A percentile compares a stretch with the other conserved stretches of the same genome.
phyloP scores from a whole-genome alignment of 2,329 filamentous ascomycete species.

The Gnomoniopsis sp. region DNA sequence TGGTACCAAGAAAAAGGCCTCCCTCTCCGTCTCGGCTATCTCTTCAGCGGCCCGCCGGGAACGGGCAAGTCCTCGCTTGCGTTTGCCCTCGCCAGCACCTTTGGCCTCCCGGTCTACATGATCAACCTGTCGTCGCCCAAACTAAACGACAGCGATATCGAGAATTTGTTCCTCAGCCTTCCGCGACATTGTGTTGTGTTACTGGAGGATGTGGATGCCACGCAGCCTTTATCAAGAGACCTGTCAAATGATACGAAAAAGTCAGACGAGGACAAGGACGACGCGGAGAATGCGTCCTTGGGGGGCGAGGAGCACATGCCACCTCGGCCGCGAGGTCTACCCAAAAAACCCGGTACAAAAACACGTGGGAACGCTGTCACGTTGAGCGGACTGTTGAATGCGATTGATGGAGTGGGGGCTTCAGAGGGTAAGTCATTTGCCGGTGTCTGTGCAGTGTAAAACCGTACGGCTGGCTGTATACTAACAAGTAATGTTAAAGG shows the following conservation, averaged over 20 bases:
- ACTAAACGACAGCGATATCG: slow-evolving; percentile 8
- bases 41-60: slow-evolving; percentile 15
- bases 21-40: slow-evolving; percentile 14
- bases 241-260: neutral
- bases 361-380: slow-evolving; percentile 3
- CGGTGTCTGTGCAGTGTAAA: neutral
- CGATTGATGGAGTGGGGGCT: slow-evolving; percentile 13
- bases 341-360: neutral
- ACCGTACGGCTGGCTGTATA: neutral
- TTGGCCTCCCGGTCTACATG: slow-evolving; percentile 15
- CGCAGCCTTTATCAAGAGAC: slow-evolving; percentile 5
- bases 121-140: slow-evolving; percentile 8
- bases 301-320: neutral
- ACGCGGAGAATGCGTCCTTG: neutral
- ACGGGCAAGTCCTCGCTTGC: slow-evolving; percentile 15
- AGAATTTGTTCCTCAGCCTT: slow-evolving; percentile 4
- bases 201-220: slow-evolving; percentile 16
- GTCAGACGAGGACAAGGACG: neutral
- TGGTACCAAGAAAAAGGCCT: slow-evolving; percentile 16
- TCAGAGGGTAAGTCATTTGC: slow-evolving; percentile 9
- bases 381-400: slow-evolving; percentile 14
- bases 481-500: neutral
- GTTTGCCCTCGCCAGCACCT: slow-evolving; percentile 12
- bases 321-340: neutral
- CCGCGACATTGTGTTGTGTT: slow-evolving; percentile 12